Base-by-base conservation (phyloP, 345 rosid genomes). In the Corchorus capsularis region DNA sequence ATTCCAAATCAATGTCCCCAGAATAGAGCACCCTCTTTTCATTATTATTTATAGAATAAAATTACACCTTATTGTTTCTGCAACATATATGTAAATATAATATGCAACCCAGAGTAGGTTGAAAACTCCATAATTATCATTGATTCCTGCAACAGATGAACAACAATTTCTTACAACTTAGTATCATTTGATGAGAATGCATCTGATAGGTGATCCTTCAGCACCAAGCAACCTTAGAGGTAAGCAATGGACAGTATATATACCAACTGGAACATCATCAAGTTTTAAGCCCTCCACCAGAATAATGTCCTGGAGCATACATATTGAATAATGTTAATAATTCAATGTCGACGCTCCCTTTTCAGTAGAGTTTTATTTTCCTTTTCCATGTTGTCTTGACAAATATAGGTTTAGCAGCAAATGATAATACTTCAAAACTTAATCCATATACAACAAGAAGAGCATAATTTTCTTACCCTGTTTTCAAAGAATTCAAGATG, bases 121-220 rank as follows among this genome's bases (percentile, higher is more conserved):
- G 5, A 4, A 14, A 19, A 56, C 20, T 56, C n/a, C n/a, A n/a
- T n/a, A n/a, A n/a, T n/a, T n/a, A n/a, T n/a, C n/a, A n/a, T n/a
- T n/a, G n/a, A n/a, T n/a, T n/a, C 61, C 61, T 56, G 61, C 13
- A 56, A 19, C 34, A 19, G 11, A 19, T 55, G n/a, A 7, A 56
- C 3, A 56, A 5, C 60, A n/a, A 54, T 55, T 46, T 11, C 53
- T 71, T 19, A 55, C n/a, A n/a, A n/a, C 8, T 13, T 45, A 12
- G 11, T 43, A n/a, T 89, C 83, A 90, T 83, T 88, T 81, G 67
- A 88, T 89, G 77, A 91, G 95, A 79, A 91, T 86, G 83, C 96
- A 93, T 88, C 94, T 87, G 0, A 79, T 79, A 0, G 96, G 97
- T 32, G 89, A 86, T 46, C 92, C 97, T 81, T 91, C 93, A 0